These are phyloP conservation scores for Lactarius trivialis DNA, from an alignment of 768 basidiomycete genomes.

Conservation along the genomic window DNA sequence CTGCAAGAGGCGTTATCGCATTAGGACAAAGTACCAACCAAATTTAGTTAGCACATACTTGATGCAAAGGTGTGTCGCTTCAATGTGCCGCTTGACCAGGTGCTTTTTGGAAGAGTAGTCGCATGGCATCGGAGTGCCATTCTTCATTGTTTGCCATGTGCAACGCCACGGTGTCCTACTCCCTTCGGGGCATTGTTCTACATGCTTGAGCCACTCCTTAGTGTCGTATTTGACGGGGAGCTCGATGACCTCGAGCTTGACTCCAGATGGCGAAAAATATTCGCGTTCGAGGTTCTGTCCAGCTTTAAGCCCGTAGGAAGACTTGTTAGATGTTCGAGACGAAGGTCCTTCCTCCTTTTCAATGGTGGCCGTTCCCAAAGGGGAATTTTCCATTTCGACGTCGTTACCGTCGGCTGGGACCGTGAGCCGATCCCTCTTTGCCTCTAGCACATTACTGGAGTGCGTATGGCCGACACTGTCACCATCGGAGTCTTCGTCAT, in stretches of 20 bases:
- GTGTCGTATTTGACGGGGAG: constrained; percentile 22
- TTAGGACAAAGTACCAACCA: constrained; percentile 20
- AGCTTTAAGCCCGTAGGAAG: constrained; percentile 5
- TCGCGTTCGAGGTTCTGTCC: constrained; percentile 8
- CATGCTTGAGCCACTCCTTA: constrained; percentile 19
- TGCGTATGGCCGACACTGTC: background rate
- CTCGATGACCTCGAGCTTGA: constrained; percentile 24
- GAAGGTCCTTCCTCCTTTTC: constrained; percentile 1
- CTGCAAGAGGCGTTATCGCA: constrained; percentile 29
- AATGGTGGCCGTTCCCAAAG: background rate
- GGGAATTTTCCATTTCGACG: constrained; percentile 9
- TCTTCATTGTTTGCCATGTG: constrained; percentile 35
- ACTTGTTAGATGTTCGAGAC: background rate
- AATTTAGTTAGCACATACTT: constrained; percentile 38
- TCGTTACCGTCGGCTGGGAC: constrained; percentile 2
- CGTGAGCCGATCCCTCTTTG: background rate
- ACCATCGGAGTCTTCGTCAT: constrained; percentile 7
- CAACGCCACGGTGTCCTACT: constrained; percentile 32
- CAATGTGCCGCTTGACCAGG: constrained; percentile 61
- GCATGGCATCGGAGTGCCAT: constrained; percentile 33
- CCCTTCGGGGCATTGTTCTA: constrained; percentile 19
- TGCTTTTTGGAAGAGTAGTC: constrained; percentile 50
- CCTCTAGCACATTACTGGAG: background rate
- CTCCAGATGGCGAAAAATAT: constrained; percentile 18
- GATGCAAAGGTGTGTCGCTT: constrained; percentile 53